A percentile compares a stretch with the other conserved stretches of the same genome.
These are phyloP conservation scores for Hawksworthiomyces lignivorus DNA, from an alignment of 2,329 filamentous ascomycete species.

Conservation along the genomic window DNA sequence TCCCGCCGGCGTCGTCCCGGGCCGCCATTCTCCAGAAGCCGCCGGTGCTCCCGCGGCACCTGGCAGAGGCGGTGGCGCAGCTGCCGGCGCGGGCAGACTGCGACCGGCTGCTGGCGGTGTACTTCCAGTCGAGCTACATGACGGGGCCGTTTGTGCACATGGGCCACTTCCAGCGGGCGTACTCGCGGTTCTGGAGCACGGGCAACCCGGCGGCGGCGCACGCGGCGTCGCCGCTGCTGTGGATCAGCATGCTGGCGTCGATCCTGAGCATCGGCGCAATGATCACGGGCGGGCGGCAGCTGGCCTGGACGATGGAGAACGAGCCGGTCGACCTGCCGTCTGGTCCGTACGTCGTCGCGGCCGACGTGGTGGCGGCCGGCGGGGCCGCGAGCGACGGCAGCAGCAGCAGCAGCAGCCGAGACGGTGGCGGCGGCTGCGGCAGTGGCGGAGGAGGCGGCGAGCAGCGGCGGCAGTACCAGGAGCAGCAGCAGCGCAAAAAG, in stretches of 20 bases:
- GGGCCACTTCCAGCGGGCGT: slow-evolving; percentile 39
- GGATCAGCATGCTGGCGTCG: slow-evolving; percentile 44
- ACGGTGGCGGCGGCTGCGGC: too few relatives aligned
- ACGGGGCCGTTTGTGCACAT: slow-evolving; percentile 32
- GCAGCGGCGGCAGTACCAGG: background rate
- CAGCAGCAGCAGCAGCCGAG: too few relatives aligned
- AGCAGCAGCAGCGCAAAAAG: background rate
- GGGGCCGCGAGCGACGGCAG: too few relatives aligned
- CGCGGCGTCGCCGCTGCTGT: slow-evolving; percentile 33
- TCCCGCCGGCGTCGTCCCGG: background rate
- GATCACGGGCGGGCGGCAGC: slow-evolving; percentile 19
- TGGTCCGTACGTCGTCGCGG: too few relatives aligned
- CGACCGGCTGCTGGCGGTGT: slow-evolving; percentile 28
- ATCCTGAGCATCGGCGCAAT: slow-evolving; percentile 33
- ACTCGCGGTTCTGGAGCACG: slow-evolving; percentile 37
- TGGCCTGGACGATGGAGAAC: too few relatives aligned
- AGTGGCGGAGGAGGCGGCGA: slow-evolving; percentile 12
- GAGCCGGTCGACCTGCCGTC: too few relatives aligned
- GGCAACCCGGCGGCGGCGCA: slow-evolving; percentile 20
- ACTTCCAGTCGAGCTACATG: slow-evolving; percentile 32
- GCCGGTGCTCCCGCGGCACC: too few relatives aligned
- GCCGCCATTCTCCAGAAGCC: too few relatives aligned
- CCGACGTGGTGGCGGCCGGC: too few relatives aligned
- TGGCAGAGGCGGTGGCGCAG: slow-evolving; percentile 24
- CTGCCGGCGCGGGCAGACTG: slow-evolving; percentile 29